These are phyloP conservation scores for Trichosporon sp. DNA, from an alignment of 1,284 basidiomycete species.

Conservation along the genomic window DNA sequence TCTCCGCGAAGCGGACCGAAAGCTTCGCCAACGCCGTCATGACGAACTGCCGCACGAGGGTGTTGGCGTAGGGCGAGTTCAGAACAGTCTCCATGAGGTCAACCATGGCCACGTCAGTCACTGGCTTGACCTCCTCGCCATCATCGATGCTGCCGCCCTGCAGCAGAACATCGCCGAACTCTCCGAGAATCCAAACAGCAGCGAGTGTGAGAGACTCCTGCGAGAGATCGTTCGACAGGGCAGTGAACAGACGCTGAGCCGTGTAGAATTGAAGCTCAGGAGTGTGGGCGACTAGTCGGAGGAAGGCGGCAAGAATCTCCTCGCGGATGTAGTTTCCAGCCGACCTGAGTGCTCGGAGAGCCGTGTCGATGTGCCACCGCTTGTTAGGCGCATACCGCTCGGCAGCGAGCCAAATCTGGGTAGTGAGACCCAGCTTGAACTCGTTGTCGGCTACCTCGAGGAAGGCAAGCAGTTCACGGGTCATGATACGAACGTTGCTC, in stretches of 20 bases:
- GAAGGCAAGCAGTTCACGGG: constrained; percentile 89
- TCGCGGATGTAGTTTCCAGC: constrained; percentile 99
- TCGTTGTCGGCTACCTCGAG: constrained; percentile 98
- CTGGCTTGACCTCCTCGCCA: constrained; percentile 63
- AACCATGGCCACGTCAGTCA: constrained; percentile 73
- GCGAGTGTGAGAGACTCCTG: constrained; percentile 92
- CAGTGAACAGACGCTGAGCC: constrained; percentile 82
- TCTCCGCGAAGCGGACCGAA: constrained; percentile 60
- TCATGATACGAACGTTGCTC: constrained; percentile 84
- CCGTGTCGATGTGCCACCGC: constrained; percentile 98
- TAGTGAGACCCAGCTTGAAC: constrained; percentile 97
- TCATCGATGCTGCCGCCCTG: constrained; percentile 86
- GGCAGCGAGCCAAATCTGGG: constrained; percentile 92
- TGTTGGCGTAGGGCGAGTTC: constrained; percentile 90
- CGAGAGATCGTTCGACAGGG: constrained; percentile 85
- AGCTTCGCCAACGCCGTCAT: constrained; percentile 88
- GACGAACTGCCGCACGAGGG: constrained; percentile 85
- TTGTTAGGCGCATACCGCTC: constrained; percentile 97
- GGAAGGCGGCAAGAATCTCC: constrained; percentile 90
- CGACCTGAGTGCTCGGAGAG: constrained; percentile 87
- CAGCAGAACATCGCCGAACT: constrained; percentile 87
- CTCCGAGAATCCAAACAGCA: constrained; percentile 93
- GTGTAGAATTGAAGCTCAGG: constrained; percentile 96
- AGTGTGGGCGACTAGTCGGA: constrained; percentile 92
- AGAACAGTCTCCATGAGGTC: constrained; percentile 82